Conservation (phyloP, 257 asterid species). For the Fraxinus excelsior region DNA sequence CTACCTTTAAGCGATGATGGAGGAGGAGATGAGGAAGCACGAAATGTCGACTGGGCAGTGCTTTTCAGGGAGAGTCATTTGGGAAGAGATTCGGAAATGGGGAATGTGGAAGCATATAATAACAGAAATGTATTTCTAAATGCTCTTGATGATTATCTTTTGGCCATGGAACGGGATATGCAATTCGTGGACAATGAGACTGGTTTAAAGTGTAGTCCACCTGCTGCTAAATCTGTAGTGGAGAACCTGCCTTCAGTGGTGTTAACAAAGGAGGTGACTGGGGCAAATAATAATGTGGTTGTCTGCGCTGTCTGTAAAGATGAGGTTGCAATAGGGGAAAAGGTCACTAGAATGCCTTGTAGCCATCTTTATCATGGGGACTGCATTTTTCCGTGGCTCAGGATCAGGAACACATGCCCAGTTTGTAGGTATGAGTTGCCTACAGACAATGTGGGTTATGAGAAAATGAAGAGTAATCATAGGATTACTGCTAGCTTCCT, state of each 20-base stretch:
- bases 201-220: slow-evolving; percentile 78
- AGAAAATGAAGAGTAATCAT: slow-evolving; percentile 49
- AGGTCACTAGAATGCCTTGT: slow-evolving; percentile 72
- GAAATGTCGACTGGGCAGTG: slow-evolving; percentile 78
- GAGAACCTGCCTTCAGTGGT: slow-evolving; percentile 59
- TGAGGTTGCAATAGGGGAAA: slow-evolving; percentile 57
- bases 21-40: slow-evolving; percentile 31
- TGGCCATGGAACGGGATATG: slow-evolving; percentile 53
- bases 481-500: slow-evolving; percentile 29
- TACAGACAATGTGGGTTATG: slow-evolving; percentile 80
- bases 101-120: slow-evolving; percentile 29
- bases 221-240: slow-evolving; percentile 71
- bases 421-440: slow-evolving; percentile 88
- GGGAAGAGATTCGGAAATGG: slow-evolving; percentile 54
- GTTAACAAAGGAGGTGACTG: slow-evolving; percentile 51
- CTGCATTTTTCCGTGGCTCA: slow-evolving; percentile 85
- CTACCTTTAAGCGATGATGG: slow-evolving; percentile 40
- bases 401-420: slow-evolving; percentile 78
- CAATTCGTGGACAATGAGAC: slow-evolving; percentile 66
- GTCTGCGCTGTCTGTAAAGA: slow-evolving; percentile 91
- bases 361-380: slow-evolving; percentile 70
- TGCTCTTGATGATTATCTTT: slow-evolving; percentile 50
- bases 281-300: slow-evolving; percentile 31
- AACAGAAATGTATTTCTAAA: slow-evolving; percentile 26
- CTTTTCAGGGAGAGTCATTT: slow-evolving; percentile 60